Base-by-base conservation (phyloP, 2,329 filamentous ascomycete genomes). In the Teratosphaeria nubilosa region DNA sequence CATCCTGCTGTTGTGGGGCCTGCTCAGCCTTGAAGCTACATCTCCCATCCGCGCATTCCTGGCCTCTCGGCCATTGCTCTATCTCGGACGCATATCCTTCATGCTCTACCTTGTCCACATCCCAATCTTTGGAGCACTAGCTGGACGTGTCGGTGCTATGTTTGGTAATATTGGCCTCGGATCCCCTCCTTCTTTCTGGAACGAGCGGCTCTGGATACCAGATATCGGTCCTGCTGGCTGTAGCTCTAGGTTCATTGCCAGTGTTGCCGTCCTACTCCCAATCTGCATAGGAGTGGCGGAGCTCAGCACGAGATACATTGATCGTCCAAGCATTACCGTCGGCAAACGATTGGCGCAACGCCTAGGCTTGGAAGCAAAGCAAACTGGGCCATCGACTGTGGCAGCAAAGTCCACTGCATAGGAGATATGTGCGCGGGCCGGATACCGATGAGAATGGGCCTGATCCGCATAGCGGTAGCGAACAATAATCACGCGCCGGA, bases 61-160 rank as follows among this genome's bases (percentile, higher is more conserved):
- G 14, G 14, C 13, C 34, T 41, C 34, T 5, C 34, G 14, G 34
- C 34, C 34, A 41, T 16, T 41, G 14, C 83, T 85, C 65, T 85
- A 84, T 61, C 75, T 87, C 2, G 84, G 84, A 0, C 78, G 80
- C 51, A 77, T 86, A 57, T 85, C 82, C 0, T 87, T 80, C 66
- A 76, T 80, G 1, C 72, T 87, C 9, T 87, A 87, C 69, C 74
- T 87, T 9, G 77, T 86, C 10, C 85, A 87, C 62, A 84, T 84
- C 0, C 84, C 84, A 0, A 69, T 87, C 1, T 71, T 87, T 16
- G 34, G 34, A 5, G 1, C 16, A 16, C 34, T 41, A n/a, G 13
- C 34, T 41, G 34, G 34, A 5, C 34, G 34, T n/a, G 11, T 41
- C 14, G 34, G 13, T 41, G 34, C 34, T 41, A 41, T 41, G 34